Conservation (phyloP, 495 filamentous ascomycete genomes). For the Copromyces sp. region DNA sequence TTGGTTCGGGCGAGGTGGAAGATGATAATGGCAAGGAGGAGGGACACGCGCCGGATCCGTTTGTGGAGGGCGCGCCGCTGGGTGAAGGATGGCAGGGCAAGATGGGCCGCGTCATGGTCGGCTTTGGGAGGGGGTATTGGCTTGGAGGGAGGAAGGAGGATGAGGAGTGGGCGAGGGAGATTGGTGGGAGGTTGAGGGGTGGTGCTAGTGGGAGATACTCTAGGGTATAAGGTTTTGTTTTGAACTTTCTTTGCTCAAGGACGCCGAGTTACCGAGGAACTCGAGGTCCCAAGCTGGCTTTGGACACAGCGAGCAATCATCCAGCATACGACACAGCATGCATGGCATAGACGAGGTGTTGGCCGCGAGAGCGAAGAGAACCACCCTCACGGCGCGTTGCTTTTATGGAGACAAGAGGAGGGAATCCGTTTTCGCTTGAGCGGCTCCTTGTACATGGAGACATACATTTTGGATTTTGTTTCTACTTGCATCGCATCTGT, state of each 20-base stretch:
- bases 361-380: background rate
- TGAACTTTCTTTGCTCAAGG: background rate
- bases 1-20: conserved; percentile 4
- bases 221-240: background rate
- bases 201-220: background rate
- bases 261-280: background rate
- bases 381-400: background rate
- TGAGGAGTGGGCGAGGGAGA: conserved; percentile 47
- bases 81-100: conserved; percentile 70
- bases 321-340: background rate
- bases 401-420: background rate
- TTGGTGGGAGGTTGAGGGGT: conserved; percentile 47
- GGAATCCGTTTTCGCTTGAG: background rate
- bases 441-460: background rate
- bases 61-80: conserved; percentile 52
- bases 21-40: conserved; percentile 24
- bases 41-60: conserved; percentile 54
- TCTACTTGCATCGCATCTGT: background rate
- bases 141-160: conserved; percentile 43
- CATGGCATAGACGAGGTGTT: background rate
- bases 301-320: background rate
- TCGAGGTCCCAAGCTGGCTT: background rate
- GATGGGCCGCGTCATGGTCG: conserved; percentile 63
- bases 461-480: background rate
- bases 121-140: conserved; percentile 65